A percentile compares a stretch with the other conserved stretches of the same genome.
phyloP scores from a whole-genome alignment of 768 basidiomycete genomes.

The Tricholoma saponaceum region DNA sequence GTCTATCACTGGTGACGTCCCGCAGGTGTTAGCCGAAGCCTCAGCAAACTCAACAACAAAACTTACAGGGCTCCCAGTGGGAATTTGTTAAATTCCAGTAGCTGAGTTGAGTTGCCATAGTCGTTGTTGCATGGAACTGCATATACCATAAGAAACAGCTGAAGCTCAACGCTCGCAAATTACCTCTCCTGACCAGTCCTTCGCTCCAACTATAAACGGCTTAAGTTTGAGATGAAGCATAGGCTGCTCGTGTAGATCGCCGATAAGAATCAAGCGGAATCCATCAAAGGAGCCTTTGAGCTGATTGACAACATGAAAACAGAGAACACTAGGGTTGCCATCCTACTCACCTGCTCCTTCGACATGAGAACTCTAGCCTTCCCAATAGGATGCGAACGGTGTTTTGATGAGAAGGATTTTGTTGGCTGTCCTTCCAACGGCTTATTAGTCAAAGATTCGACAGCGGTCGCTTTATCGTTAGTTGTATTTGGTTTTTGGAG shows the following conservation, averaged over 20 bases:
- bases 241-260: slow-evolving; percentile 93
- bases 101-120: slow-evolving; percentile 77
- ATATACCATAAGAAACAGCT: not conserved
- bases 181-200: slow-evolving; percentile 95
- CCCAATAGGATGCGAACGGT: slow-evolving; percentile 22
- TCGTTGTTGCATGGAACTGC: slow-evolving; percentile 81
- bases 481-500: slow-evolving; percentile 27
- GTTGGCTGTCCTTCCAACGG: not conserved
- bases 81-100: slow-evolving; percentile 98
- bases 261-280: slow-evolving; percentile 89
- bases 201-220: slow-evolving; percentile 75
- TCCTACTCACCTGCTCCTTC: slow-evolving; percentile 68
- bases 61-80: slow-evolving; percentile 92
- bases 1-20: slow-evolving; percentile 68
- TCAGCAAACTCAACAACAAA: not conserved
- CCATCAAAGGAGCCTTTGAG: slow-evolving; percentile 86
- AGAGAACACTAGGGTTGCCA: not conserved
- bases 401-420: slow-evolving; percentile 7
- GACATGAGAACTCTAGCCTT: slow-evolving; percentile 51
- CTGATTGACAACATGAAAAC: slow-evolving; percentile 35
- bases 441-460: slow-evolving; percentile 6
- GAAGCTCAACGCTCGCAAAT: slow-evolving; percentile 10
- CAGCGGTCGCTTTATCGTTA: not conserved
- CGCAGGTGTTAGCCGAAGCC: not conserved
- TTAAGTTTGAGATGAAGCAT: slow-evolving; percentile 86